A percentile compares a stretch with the other conserved stretches of the same genome.
Conservation (phyloP, 73 alveolate species). For the Symbiodinium pilosum region DNA sequence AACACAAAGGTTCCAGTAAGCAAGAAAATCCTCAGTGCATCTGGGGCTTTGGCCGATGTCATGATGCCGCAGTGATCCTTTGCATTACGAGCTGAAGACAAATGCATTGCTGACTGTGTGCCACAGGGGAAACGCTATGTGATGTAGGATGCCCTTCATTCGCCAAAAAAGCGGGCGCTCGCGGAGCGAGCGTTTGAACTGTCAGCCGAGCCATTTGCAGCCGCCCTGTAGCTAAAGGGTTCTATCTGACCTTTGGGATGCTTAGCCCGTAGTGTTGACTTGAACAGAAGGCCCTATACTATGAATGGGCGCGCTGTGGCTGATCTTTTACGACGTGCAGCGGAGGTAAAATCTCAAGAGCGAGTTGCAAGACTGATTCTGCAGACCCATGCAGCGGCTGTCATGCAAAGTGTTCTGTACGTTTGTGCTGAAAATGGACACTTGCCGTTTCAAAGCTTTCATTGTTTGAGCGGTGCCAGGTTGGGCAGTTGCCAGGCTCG, state of each 20-base stretch:
- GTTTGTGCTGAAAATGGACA: too few species aligned
- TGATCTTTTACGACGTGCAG: not conserved
- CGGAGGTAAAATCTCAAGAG: not conserved
- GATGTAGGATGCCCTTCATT: not conserved
- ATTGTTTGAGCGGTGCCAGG: not conserved
- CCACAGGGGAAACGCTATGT: too few species aligned
- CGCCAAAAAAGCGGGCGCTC: not conserved
- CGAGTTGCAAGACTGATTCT: not conserved
- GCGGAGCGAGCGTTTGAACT: not conserved
- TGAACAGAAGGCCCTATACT: not conserved
- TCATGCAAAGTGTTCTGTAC: not conserved
- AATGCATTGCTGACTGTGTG: too few species aligned
- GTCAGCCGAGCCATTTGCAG: not conserved
- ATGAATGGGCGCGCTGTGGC: not conserved
- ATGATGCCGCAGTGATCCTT: too few species aligned
- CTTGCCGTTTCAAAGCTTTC: too few species aligned
- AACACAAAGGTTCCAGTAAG: slow-evolving; percentile 25
- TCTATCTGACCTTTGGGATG: too few species aligned
- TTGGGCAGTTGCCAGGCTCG: not conserved
- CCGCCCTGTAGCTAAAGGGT: too few species aligned
- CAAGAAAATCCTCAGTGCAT: slow-evolving; percentile 64
- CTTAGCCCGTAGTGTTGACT: too few species aligned
- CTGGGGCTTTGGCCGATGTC: slow-evolving; percentile 79
- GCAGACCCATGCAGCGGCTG: not conserved
- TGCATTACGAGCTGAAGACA: too few species aligned